phyloP scores from a whole-genome alignment of 345 rosid species.

The Gossypium sturtianum region DNA sequence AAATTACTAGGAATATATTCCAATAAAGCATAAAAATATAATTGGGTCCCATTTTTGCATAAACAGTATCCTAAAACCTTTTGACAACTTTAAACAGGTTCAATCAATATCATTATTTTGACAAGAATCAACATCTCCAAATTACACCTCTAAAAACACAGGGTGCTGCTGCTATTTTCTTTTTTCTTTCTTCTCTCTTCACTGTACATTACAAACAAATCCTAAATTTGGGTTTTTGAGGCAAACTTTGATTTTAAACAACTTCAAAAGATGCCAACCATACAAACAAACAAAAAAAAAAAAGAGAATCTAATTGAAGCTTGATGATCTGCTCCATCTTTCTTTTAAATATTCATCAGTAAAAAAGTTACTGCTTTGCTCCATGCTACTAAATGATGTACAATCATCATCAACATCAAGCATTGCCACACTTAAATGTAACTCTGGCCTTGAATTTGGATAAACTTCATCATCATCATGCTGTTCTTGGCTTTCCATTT shows the following conservation, averaged over 20 bases:
- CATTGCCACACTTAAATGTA: conserved; percentile 62
- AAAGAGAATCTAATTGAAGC: conserved; percentile 37
- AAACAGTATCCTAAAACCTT: too few relatives aligned
- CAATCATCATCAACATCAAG: conserved; percentile 62
- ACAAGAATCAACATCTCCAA: background rate
- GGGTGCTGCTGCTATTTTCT: conserved; percentile 10
- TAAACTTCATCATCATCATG: conserved; percentile 78
- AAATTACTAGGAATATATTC: too few relatives aligned
- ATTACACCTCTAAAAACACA: conserved; percentile 15
- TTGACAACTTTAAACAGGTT: too few relatives aligned
- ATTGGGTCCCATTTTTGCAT: too few relatives aligned
- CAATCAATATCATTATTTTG: background rate
- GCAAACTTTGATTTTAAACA: background rate
- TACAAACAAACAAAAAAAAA: background rate
- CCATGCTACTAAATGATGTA: conserved; percentile 58
- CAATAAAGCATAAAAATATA: too few relatives aligned
- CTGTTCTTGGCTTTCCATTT: conserved; percentile 37
- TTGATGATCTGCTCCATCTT: conserved; percentile 62
- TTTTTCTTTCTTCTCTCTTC: background rate
- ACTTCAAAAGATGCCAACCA: background rate
- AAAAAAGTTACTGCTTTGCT: conserved; percentile 40
- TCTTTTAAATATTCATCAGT: conserved; percentile 49
- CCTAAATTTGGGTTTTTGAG: background rate
- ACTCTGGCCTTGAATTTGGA: conserved; percentile 53
- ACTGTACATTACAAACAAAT: background rate